phyloP scores from a whole-genome alignment of 2,329 filamentous ascomycete genomes.

The Venturiaceae sp. region DNA sequence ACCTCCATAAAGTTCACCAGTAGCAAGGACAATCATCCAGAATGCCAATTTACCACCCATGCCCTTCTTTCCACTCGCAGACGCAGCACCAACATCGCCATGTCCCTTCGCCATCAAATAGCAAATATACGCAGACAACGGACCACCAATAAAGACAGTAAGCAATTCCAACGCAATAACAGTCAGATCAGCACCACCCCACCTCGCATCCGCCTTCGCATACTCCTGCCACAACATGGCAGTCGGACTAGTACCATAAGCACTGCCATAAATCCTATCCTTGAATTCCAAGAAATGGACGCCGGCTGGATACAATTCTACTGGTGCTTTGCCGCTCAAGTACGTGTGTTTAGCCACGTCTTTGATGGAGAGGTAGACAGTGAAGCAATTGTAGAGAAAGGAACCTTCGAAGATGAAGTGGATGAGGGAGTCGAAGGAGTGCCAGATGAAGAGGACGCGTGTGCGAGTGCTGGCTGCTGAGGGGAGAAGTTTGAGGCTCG shows the following conservation, averaged over 20 bases:
- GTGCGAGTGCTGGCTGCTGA: constrained; percentile 42
- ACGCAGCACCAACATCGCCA: constrained; percentile 12
- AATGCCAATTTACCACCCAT: constrained; percentile 32
- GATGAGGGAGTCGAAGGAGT: constrained; percentile 33
- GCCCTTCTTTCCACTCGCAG: constrained; percentile 12
- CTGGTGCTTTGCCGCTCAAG: constrained; percentile 17
- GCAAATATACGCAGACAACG: constrained; percentile 48
- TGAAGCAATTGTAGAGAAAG: constrained; percentile 93
- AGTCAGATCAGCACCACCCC: constrained; percentile 48
- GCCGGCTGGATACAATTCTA: constrained; percentile 34
- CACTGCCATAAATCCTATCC: constrained; percentile 48
- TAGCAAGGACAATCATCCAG: constrained; percentile 48
- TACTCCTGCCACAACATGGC: constrained; percentile 56
- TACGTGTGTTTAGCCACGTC: constrained; percentile 1
- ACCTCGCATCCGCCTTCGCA: constrained; percentile 52
- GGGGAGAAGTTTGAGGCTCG: constrained; percentile 44
- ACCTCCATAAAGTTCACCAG: constrained; percentile 54
- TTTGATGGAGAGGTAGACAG: constrained; percentile 40
- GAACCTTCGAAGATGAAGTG: constrained; percentile 86
- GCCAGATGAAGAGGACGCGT: constrained; percentile 42
- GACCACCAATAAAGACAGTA: constrained; percentile 50
- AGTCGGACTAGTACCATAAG: constrained; percentile 44
- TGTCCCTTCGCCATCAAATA: constrained; percentile 34
- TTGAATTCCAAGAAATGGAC: constrained; percentile 44
- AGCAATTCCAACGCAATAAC: constrained; percentile 51